A percentile compares a stretch with the other conserved stretches of the same genome.
Conservation (phyloP, 805 yeast genomes). For the Metschnikowia amazonensis region DNA sequence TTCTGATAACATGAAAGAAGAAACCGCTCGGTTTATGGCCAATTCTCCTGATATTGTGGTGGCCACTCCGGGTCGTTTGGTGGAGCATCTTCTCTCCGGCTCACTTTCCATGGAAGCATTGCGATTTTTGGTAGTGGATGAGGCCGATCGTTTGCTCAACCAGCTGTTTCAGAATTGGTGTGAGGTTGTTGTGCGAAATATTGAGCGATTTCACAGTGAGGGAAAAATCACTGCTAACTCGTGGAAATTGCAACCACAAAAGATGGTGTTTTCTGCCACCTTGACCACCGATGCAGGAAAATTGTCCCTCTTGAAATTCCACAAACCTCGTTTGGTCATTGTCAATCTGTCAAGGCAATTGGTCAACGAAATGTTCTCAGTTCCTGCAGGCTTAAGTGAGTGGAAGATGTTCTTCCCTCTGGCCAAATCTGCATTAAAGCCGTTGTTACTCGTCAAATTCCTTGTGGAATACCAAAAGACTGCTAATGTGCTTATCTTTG, state of each 20-base stretch:
- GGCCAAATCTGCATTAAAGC: conserved; percentile 53
- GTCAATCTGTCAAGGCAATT: conserved; percentile 54
- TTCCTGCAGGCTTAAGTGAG: conserved; percentile 54
- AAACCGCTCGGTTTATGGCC: conserved; percentile 45
- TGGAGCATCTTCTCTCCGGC: conserved; percentile 57
- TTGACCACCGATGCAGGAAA: conserved; percentile 90
- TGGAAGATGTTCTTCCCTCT: conserved; percentile 38
- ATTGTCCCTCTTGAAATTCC: conserved; percentile 64
- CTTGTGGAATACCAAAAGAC: conserved; percentile 32
- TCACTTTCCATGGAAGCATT: conserved; percentile 50
- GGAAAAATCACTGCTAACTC: conserved; percentile 23
- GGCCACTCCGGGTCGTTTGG: conserved; percentile 76
- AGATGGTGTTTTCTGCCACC: conserved; percentile 88
- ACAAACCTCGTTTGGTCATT: conserved; percentile 68
- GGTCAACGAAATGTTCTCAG: conserved; percentile 54
- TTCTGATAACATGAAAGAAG: conserved; percentile 60
- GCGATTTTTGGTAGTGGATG: conserved; percentile 68
- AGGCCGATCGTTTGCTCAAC: conserved; percentile 76
- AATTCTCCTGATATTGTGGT: conserved; percentile 64
- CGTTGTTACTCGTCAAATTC: conserved; percentile 63
- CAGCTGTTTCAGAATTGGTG: conserved; percentile 96
- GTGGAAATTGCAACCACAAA: conserved; percentile 43
- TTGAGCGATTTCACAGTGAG: conserved; percentile 19
- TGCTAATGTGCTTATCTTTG: conserved; percentile 54
- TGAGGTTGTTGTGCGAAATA: conserved; percentile 44